Evolutionary conservation across 2,329 filamentous ascomycete genomes (phyloP), one percentile per base, ranked within the genome.

Genomic region (Meredithiella fracta): DNA sequence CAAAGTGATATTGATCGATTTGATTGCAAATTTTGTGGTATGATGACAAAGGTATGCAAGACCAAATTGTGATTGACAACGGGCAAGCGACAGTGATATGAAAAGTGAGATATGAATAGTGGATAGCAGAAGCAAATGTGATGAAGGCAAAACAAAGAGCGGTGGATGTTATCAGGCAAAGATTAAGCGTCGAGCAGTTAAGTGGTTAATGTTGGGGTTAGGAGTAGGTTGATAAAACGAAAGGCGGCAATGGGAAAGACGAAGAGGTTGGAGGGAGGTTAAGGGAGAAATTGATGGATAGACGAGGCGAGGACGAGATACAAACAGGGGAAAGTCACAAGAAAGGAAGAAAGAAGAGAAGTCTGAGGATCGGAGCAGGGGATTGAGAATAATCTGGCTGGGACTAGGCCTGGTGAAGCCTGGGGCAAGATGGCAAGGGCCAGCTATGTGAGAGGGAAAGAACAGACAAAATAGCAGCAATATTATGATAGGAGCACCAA

Each of bases 261-360:
- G 34, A 50, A 31, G 44, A 40, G 31, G 20, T 51, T 51, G 5
- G 54, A 3, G 23, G 17, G 23, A 23, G 25, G 37, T 47, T 31
- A 50, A 47, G 34, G 38, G 50, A 44, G 54, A 56, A 37, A 34
- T 52, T 38, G 54, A 25, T 53, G 49, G 25, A 56, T 38, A 51
- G n/a, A 52, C n/a, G 38, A 56, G 47, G 37, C 37, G 34, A 56
- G 31, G 50, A 17, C 29, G 44, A 50, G 22, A 49, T 4, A 54
- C 22, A 54, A 17, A 51, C 26, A 22, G 37, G 15, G 23, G 34
- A 55, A 38, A 56, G 38, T 25, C 14, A 37, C 6, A 44, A 25
- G 37, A 42, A 6, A 52, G 42, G 22, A 42, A 58, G 47, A 51
- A 54, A 38, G 47, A 58, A 51, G 34, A 51, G 26, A 40, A 38